phyloP scores from a whole-genome alignment of 495 filamentous ascomycete genomes.

The Annulohypoxylon bovei region DNA sequence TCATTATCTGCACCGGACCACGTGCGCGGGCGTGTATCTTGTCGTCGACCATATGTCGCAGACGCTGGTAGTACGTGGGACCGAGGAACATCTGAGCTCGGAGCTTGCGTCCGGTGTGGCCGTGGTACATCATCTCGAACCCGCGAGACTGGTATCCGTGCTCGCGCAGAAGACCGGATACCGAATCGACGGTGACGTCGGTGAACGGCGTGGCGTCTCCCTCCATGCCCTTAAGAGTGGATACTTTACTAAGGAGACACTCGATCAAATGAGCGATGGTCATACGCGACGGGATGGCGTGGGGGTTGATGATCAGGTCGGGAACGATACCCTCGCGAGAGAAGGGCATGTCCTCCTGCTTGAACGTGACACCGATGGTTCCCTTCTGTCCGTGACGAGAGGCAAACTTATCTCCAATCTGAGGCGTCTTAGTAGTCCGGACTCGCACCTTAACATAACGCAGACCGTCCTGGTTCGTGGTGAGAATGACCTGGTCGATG shows the following conservation, averaged over 20 bases:
- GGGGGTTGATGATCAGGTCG: conserved; percentile 98
- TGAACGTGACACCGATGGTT: conserved; percentile 97
- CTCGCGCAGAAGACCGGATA: conserved; percentile 89
- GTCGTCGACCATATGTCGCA: conserved; percentile 99
- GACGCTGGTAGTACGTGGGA: conserved; percentile 98
- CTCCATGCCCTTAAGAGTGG: conserved; percentile 87
- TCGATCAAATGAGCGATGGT: conserved; percentile 99
- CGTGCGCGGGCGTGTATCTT: conserved; percentile 98
- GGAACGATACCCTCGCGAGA: conserved; percentile 89
- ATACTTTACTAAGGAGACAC: conserved; percentile 95
- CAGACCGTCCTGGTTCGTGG: conserved; percentile 88
- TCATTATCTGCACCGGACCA: conserved; percentile 96
- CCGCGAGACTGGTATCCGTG: conserved; percentile 96
- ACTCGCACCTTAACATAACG: conserved; percentile 97
- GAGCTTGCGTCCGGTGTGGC: conserved; percentile 92
- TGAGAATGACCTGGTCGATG: conserved; percentile 90
- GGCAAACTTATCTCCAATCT: conserved; percentile 99
- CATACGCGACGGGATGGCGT: conserved; percentile 99
- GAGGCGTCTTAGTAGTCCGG: conserved; percentile 95
- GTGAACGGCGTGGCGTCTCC: conserved; percentile 99
- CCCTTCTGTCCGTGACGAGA: conserved; percentile 99
- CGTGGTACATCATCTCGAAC: conserved; percentile 99
- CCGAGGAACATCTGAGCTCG: conserved; percentile 95
- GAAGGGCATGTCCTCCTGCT: conserved; percentile 99
- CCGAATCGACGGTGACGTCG: conserved; percentile 92